These are phyloP conservation scores for Polyplosphaeria fusca DNA, from an alignment of 495 filamentous ascomycete species.

Conservation along the genomic window DNA sequence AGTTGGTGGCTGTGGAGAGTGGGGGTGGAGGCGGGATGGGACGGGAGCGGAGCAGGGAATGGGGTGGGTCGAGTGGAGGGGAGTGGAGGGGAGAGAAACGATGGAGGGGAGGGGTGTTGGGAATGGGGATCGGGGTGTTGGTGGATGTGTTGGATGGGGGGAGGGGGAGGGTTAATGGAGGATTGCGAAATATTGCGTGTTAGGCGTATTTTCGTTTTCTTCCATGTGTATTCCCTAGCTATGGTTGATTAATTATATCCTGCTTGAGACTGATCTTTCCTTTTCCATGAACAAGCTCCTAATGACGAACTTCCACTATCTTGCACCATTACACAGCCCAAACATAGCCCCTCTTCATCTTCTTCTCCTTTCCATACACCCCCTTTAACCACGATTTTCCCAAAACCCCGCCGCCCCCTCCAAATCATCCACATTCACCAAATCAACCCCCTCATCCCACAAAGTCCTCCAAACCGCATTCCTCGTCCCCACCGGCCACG, in stretches of 20 bases:
- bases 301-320: not conserved
- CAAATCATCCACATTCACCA: conserved; percentile 46
- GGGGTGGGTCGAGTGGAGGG: too few relatives aligned
- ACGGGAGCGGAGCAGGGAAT: too few relatives aligned
- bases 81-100: too few relatives aligned
- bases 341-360: not conserved
- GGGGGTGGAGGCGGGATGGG: too few relatives aligned
- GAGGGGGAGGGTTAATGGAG: not conserved
- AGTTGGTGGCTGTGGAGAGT: too few relatives aligned
- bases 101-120: too few relatives aligned
- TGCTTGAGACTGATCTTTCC: not conserved
- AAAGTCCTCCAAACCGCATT: conserved; percentile 42
- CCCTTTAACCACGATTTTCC: conserved; percentile 23
- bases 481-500: conserved; percentile 39
- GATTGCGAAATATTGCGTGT: not conserved
- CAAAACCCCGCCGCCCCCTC: conserved; percentile 42
- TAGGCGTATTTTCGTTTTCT: not conserved
- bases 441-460: conserved; percentile 39
- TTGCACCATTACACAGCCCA: not conserved
- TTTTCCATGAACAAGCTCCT: not conserved
- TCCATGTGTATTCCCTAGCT: not conserved
- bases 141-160: too few relatives aligned
- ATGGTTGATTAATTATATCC: not conserved
- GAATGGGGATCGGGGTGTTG: too few relatives aligned
- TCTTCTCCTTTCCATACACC: not conserved